Conservation (phyloP, 148 eudicot species). For the Nepenthes mirabilis region DNA sequence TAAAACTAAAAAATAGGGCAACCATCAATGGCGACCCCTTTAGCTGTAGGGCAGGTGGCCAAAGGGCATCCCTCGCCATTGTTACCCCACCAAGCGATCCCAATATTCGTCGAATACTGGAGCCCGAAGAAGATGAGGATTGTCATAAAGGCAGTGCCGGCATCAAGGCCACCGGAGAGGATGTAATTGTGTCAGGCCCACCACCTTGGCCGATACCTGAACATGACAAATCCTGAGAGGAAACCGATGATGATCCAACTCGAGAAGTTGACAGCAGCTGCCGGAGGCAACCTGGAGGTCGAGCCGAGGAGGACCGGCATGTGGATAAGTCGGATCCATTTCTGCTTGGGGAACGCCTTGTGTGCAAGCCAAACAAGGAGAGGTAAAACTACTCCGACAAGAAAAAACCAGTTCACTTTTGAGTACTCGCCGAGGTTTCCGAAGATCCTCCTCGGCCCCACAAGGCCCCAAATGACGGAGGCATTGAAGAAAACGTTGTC, state of each 20-base stretch:
- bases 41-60: slow-evolving; percentile 72
- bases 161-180: slow-evolving; percentile 67
- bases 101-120: slow-evolving; percentile 27
- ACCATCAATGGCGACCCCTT: slow-evolving; percentile 54
- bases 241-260: slow-evolving; percentile 63
- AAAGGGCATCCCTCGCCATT: slow-evolving; percentile 51
- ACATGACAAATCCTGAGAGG: slow-evolving; percentile 50
- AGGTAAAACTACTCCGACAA: slow-evolving; percentile 63
- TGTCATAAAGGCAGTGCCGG: slow-evolving; percentile 61
- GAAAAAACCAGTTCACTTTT: slow-evolving; percentile 64
- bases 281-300: slow-evolving; percentile 69
- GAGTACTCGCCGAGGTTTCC: slow-evolving; percentile 79
- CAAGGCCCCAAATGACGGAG: slow-evolving; percentile 82
- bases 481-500: slow-evolving; percentile 77
- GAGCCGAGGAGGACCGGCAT: slow-evolving; percentile 55
- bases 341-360: slow-evolving; percentile 48
- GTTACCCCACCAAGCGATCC: slow-evolving; percentile 64
- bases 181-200: slow-evolving; percentile 78
- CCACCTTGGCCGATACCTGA: slow-evolving; percentile 37
- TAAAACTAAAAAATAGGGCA: slow-evolving; percentile 37
- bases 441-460: slow-evolving; percentile 84
- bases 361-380: slow-evolving; percentile 39
- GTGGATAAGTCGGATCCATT: slow-evolving; percentile 51
- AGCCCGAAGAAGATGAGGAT: slow-evolving; percentile 38
- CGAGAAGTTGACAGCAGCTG: slow-evolving; percentile 61